Conservation (phyloP, 257 asterid genomes). For the Nicotiana benthamiana region DNA sequence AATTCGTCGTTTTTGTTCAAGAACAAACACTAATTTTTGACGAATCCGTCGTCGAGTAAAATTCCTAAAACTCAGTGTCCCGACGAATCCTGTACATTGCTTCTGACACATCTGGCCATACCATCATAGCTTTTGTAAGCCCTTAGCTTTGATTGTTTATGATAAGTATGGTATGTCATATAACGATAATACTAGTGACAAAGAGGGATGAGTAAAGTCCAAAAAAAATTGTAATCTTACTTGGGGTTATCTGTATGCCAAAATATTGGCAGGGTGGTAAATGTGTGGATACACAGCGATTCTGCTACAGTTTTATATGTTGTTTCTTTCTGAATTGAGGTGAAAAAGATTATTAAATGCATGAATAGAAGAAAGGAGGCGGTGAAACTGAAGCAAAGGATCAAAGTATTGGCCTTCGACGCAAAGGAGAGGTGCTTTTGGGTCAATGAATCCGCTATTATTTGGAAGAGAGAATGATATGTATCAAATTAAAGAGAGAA, state of each 20-base stretch:
- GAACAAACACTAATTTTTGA: no score
- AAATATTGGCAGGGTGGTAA: background rate
- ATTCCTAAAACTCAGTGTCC: no score
- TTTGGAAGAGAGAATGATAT: no score
- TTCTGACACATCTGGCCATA: no score
- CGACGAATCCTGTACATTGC: no score
- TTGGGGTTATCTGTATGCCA: background rate
- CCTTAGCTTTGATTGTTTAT: no score
- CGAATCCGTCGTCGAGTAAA: no score
- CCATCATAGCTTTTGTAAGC: no score
- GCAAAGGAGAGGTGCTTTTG: background rate
- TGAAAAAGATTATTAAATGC: background rate
- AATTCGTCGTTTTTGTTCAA: no score
- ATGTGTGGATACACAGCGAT: background rate
- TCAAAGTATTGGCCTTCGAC: background rate
- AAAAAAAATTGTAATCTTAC: background rate
- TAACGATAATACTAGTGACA: background rate
- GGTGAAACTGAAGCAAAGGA: background rate
- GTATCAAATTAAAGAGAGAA: no score
- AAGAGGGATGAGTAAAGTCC: background rate
- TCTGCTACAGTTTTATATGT: background rate
- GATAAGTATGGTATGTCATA: background rate
- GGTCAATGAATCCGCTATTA: no score
- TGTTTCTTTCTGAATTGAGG: background rate
- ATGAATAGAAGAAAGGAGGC: background rate